These are phyloP conservation scores for Austroboletus niveus DNA, from an alignment of 1,284 basidiomycete species.

Conservation along the genomic window DNA sequence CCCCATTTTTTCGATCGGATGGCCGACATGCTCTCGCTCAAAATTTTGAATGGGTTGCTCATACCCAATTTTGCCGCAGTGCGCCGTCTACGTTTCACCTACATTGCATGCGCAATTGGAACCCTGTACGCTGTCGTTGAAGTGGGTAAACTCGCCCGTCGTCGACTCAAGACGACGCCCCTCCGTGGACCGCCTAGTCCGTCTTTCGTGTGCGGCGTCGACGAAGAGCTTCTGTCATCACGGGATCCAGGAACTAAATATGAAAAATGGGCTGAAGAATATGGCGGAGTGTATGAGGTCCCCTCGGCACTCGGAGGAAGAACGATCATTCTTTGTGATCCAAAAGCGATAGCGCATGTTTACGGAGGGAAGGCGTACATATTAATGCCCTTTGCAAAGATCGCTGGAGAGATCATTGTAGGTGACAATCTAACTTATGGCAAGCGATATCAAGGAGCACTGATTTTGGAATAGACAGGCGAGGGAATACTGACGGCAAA, in stretches of 20 bases:
- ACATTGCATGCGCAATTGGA: too few species aligned
- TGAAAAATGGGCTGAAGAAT: slow-evolving; percentile 41
- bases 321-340: slow-evolving; percentile 48
- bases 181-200: slow-evolving; percentile 33
- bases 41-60: too few species aligned
- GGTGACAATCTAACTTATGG: slow-evolving; percentile 10
- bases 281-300: slow-evolving; percentile 47
- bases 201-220: slow-evolving; percentile 30
- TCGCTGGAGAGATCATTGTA: slow-evolving; percentile 10
- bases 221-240: slow-evolving; percentile 10
- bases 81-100: too few species aligned
- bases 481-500: slow-evolving; percentile 17
- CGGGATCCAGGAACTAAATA: slow-evolving; percentile 19
- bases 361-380: slow-evolving; percentile 40
- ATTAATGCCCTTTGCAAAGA: not conserved
- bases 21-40: too few species aligned
- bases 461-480: slow-evolving; percentile 17
- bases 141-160: not conserved
- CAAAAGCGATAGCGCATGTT: slow-evolving; percentile 53
- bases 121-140: too few species aligned
- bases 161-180: slow-evolving; percentile 25
- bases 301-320: slow-evolving; percentile 40
- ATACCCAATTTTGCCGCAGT: too few species aligned
- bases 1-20: too few species aligned
- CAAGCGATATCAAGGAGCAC: too few species aligned